Evolutionary conservation across 768 basidiomycete species (phyloP), one percentile per base, ranked within the genome.

Genomic region (Candolleomyces eurysporus): DNA sequence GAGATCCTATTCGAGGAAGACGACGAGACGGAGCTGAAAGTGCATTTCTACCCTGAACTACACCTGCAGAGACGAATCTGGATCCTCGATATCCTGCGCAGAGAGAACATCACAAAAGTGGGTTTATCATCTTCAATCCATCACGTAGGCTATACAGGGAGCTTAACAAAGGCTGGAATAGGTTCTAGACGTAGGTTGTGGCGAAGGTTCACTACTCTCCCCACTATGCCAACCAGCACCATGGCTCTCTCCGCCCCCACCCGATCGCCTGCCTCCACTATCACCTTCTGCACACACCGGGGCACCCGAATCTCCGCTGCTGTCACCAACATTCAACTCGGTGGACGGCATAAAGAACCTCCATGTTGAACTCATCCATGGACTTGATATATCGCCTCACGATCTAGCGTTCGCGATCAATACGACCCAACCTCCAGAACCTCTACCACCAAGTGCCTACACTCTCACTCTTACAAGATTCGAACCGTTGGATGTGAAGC

Each of bases 151-250:
- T 14, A 19, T 40, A 26, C n/a, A 21, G 40, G 54, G 13, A 32
- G 50, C 43, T 53, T 22, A 16, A 10, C 9, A 26, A 30, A 5
- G n/a, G 16, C 1, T 63, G 26, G 42, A 52, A 61, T 59, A 93
- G 91, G 79, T 94, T 7, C 76, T 94, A 52, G 93, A 96, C 66
- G 77, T 93, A 30, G 93, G 93, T 4, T 96, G 93, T 66, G 93
- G 93, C 45, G 86, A 91, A 72, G 93, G 93, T 21, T 78, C 86
- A 43, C 79, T 95, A 8, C 82, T 95, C 14, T 71, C 78, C 0
- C 81, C 86, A 10, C 84, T 96, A 11, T 84, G 84, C 64, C 87
- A 90, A 67, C 89, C 93, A 0, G 85, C 92, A 1, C 86, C 88
- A 0, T 90, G 89, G 84, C 81, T 88, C 26, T 64, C 76, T 48